phyloP scores from a whole-genome alignment of 1,139 yeast species.

The Protomyces arabidopsidicola region DNA sequence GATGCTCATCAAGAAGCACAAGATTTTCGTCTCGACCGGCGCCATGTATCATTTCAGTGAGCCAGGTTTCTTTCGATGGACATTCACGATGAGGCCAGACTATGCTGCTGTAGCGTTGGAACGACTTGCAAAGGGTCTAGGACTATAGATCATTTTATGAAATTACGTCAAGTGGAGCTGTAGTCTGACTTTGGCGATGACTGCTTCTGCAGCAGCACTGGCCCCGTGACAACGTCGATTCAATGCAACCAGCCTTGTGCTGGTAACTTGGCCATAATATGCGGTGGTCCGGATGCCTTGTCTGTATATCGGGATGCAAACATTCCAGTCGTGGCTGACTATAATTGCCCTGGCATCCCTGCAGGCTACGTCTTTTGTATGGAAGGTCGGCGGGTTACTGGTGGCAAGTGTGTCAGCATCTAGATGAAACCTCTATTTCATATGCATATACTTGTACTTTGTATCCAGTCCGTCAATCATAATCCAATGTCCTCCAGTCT shows the following conservation, averaged over 20 bases:
- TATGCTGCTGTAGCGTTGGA: background rate
- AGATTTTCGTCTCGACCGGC: background rate
- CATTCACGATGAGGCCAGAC: background rate
- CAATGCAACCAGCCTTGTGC: conserved; percentile 13
- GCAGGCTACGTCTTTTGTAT: background rate
- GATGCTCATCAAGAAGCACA: background rate
- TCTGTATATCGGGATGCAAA: background rate
- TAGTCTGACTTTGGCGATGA: conserved; percentile 16
- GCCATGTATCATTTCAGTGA: background rate
- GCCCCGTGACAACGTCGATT: conserved; percentile 1
- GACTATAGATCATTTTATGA: too few relatives aligned
- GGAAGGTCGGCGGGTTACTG: background rate
- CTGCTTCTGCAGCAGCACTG: conserved; percentile 13
- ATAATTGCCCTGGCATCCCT: background rate
- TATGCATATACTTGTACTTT: too few relatives aligned
- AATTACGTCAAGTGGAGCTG: too few relatives aligned
- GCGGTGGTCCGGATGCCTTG: conserved; percentile 1
- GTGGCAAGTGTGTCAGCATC: background rate
- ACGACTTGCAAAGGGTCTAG: background rate
- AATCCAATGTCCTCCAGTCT: too few relatives aligned
- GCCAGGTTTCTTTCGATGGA: background rate
- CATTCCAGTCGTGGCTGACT: background rate
- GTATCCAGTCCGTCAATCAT: too few relatives aligned
- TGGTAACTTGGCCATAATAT: conserved; percentile 10
- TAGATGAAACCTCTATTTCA: background rate